A percentile compares a stretch with the other conserved stretches of the same genome.
phyloP scores from a whole-genome alignment of 345 rosid genomes.

The Laguncularia racemosa region DNA sequence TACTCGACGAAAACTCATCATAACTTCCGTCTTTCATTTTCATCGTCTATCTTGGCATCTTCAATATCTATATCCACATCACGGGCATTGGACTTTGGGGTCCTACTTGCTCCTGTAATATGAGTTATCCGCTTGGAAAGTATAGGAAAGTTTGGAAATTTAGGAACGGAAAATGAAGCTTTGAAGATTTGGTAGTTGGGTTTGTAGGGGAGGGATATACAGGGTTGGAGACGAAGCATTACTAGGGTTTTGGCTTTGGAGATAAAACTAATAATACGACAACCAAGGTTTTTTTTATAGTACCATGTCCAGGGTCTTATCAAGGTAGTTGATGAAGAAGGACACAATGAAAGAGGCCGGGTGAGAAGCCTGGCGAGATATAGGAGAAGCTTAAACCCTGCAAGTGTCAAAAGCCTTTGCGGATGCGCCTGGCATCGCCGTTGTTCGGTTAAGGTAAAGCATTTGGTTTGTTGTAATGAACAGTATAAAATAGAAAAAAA shows the following conservation, averaged over 20 bases:
- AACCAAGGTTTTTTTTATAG: not conserved
- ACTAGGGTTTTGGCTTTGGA: not conserved
- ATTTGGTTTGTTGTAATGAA: too few relatives aligned
- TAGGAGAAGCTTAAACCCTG: too few relatives aligned
- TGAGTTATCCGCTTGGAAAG: not conserved
- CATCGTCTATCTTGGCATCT: constrained; percentile 6
- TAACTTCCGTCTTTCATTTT: constrained; percentile 15
- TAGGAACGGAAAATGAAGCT: constrained; percentile 12
- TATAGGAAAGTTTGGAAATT: constrained; percentile 15
- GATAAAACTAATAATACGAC: not conserved
- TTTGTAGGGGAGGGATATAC: constrained; percentile 3
- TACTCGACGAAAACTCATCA: constrained; percentile 14
- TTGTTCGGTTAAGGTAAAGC: too few relatives aligned
- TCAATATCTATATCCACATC: constrained; percentile 14
- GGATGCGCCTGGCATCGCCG: too few relatives aligned
- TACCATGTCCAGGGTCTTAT: not conserved
- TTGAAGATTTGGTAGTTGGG: constrained; percentile 4
- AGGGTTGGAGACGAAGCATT: constrained; percentile 20
- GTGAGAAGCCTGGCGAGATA: too few relatives aligned
- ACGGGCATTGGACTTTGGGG: constrained; percentile 5
- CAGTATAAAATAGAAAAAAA: too few relatives aligned
- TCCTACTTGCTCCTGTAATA: constrained; percentile 12
- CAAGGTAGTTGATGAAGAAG: too few relatives aligned
- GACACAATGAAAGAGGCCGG: too few relatives aligned
- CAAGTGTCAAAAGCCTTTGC: too few relatives aligned